Evolutionary conservation across 768 basidiomycete genomes (phyloP).

Genomic region (Neoboletus brunneissimus): DNA sequence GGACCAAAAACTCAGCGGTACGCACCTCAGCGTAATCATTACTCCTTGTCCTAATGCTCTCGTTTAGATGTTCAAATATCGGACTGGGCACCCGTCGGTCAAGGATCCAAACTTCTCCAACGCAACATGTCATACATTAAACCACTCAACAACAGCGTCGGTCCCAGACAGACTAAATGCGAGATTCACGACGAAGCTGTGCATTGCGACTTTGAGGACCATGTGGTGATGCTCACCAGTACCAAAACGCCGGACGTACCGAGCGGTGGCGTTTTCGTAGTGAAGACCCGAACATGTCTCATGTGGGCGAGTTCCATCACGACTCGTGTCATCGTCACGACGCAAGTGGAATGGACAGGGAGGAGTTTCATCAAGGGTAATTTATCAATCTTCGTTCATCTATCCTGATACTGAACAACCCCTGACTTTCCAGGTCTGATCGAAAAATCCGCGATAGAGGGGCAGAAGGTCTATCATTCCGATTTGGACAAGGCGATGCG

Average conservation of each 20-base stretch:
- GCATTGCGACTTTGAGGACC: constrained; percentile 80
- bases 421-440: constrained; percentile 69
- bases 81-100: constrained; percentile 78
- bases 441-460: constrained; percentile 86
- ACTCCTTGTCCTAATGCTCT: background rate
- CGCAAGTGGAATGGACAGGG: constrained; percentile 94
- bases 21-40: constrained; percentile 22
- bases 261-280: constrained; percentile 86
- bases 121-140: constrained; percentile 97
- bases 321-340: constrained; percentile 81
- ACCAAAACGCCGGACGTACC: constrained; percentile 95
- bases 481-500: constrained; percentile 87
- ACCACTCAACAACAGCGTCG: constrained; percentile 81
- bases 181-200: constrained; percentile 86
- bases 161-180: constrained; percentile 94
- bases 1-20: constrained; percentile 88
- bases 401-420: background rate
- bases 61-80: constrained; percentile 86
- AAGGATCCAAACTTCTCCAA: constrained; percentile 65
- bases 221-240: constrained; percentile 79
- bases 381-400: background rate
- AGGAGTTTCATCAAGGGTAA: constrained; percentile 94
- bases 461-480: constrained; percentile 82
- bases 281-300: constrained; percentile 92
- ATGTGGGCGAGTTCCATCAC: constrained; percentile 86